Evolutionary conservation across 345 rosid genomes (phyloP).

Genomic region (Acer yangbiense): DNA sequence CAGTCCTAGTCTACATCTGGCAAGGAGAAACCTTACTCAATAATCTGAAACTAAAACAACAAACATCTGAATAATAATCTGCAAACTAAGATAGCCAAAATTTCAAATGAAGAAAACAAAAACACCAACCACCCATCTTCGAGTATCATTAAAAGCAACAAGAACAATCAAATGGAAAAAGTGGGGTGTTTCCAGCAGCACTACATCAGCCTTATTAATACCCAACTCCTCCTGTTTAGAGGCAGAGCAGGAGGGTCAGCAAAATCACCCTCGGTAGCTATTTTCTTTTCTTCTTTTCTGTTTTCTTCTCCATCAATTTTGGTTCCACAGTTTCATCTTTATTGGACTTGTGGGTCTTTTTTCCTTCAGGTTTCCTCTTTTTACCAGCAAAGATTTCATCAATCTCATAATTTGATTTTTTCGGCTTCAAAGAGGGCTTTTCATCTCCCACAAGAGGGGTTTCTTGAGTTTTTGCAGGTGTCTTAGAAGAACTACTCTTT

Average conservation of each 20-base stretch:
- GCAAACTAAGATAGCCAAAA: not conserved
- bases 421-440: not conserved
- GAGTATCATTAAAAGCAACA: slow-evolving; percentile 63
- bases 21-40: not conserved
- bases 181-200: slow-evolving; percentile 65
- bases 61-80: not conserved
- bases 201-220: slow-evolving; percentile 43
- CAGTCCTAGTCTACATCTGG: not conserved
- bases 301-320: slow-evolving; percentile 15
- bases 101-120: not conserved
- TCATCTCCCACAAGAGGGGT: slow-evolving; percentile 10
- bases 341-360: slow-evolving; percentile 1
- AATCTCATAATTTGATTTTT: slow-evolving; percentile 6
- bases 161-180: slow-evolving; percentile 87
- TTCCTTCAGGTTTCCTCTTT: slow-evolving; percentile 12
- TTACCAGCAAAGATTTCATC: slow-evolving; percentile 17
- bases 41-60: not conserved
- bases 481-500: slow-evolving; percentile 15
- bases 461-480: slow-evolving; percentile 14
- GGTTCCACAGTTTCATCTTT: not conserved
- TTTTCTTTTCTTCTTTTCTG: slow-evolving; percentile 30
- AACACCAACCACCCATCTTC: slow-evolving; percentile 7
- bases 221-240: slow-evolving; percentile 49
- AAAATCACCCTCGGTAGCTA: slow-evolving; percentile 7
- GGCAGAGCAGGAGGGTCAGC: slow-evolving; percentile 20